Evolutionary conservation across 2,329 filamentous ascomycete species (phyloP), one percentile per base, ranked within the genome.

Genomic region (Aspergillus phoenicis): DNA sequence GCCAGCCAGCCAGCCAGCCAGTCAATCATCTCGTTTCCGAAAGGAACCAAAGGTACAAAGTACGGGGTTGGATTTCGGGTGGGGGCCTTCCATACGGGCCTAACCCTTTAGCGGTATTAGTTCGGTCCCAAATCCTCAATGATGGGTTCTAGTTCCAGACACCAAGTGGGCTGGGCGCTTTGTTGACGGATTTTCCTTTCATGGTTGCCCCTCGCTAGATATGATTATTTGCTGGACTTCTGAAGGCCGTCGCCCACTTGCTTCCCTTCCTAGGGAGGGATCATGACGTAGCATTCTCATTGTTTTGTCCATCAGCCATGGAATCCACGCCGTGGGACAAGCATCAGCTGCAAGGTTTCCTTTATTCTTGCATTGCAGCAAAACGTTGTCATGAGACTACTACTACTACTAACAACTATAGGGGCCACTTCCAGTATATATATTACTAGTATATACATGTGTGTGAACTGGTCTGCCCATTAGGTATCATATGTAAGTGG

Each of bases 321-420:
- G 17, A 39, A 39, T 5, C 15, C 30, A 30, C 26, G 15, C 47
- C 28, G 28, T 5, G 11, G 26, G 24, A 17, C 24, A 13, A 47
- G 41, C 39, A 30, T 5, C n/a, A 8, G 10, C n/a, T 56, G 33
- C 52, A 53, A 56, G 39, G 45, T 36, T 36, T 36, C 11, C 33
- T 13, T 56, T 17, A 26, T 20, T 39, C 39, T 24, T 33, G 36
- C 39, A 36, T 47, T 56, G 53, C 53, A 56, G 52, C 36, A 24
- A 24, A 38, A 30, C 41, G 52, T 30, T 55, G 52, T 55, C 52
- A 51, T 51, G 47, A 51, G 47, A 51, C 47, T n/a, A 28, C 24
- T n/a, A 26, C 15, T 49, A 15, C 11, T 22, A 13, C 20, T 26
- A 41, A 20, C 20, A 20, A 20, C 17, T 4, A 36, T 36, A 13